Evolutionary conservation across 2,329 filamentous ascomycete species (phyloP), one percentile per base, ranked within the genome.

Genomic region (Fusarium denticulatum): DNA sequence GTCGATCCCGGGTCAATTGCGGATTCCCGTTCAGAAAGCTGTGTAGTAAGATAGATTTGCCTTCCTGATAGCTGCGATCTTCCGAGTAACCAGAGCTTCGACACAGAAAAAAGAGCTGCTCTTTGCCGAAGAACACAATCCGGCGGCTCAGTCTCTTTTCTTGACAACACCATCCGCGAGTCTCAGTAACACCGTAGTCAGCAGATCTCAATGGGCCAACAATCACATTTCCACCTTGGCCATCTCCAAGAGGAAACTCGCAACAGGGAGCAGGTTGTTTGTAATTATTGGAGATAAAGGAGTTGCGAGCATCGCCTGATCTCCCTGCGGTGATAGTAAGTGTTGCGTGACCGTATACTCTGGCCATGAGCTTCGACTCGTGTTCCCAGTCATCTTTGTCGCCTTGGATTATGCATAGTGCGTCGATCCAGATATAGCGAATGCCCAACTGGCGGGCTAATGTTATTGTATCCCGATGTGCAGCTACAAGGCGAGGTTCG

Each of bases 121-220:
- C 66, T 1, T 45, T 20, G 3, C 56, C 69, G 5, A 71, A 70
- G 7, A 67, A 26, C 30, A 71, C 42, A 2, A 39, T 26, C 0
- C 69, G 36, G 10, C 69, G 66, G 26, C 69, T 53, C 1, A 60
- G 30, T 4, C 47, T 37, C 18, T 40, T 70, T 11, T 71, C 68
- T 6, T 70, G 68, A n/a, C 64, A 60, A 26, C 68, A 71, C 68
- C 68, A 71, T 1, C 68, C 68, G 2, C 68, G 68, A 18, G 61
- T 71, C 13, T 56, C 42, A 18, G 56, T 60, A 3, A 49, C 2
- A 7, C 69, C 66, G 0, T 58, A n/a, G 22, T 61, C 50, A 20
- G 6, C 5, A 1, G 66, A 53, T 16, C 66, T 59, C 7, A 43
- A 15, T 0, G 53, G 8, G 0, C 62, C 66, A 16, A 70, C 28